Percentiles rank a stretch among this genome's conserved stretches.
These are phyloP conservation scores for Cudoniella acicularis DNA, from an alignment of 495 filamentous ascomycete species.

Conservation along the genomic window DNA sequence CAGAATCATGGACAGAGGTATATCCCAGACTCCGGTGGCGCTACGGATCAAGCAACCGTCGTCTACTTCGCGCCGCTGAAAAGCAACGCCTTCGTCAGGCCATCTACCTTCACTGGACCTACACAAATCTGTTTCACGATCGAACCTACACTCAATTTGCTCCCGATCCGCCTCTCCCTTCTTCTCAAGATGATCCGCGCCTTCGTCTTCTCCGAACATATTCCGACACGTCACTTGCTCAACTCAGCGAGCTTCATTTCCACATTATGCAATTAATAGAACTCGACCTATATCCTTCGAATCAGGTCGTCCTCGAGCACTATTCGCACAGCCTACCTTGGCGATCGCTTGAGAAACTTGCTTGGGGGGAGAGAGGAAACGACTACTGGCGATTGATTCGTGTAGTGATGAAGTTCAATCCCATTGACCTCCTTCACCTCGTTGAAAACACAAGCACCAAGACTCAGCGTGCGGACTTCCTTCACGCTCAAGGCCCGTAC, in stretches of 20 bases:
- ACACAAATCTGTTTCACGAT: slow-evolving; percentile 34
- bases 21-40: slow-evolving; percentile 71
- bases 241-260: slow-evolving; percentile 16
- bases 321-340: slow-evolving; percentile 14
- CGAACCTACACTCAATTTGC: slow-evolving; percentile 20
- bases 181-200: slow-evolving; percentile 16
- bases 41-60: slow-evolving; percentile 54
- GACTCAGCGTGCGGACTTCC: slow-evolving; percentile 14
- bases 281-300: slow-evolving; percentile 19
- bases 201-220: slow-evolving; percentile 22
- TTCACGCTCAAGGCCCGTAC: slow-evolving; percentile 13
- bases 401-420: slow-evolving; percentile 19
- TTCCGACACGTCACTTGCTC: slow-evolving; percentile 12
- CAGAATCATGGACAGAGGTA: slow-evolving; percentile 60
- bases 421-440: slow-evolving; percentile 16
- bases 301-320: slow-evolving; percentile 17
- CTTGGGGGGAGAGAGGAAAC: slow-evolving; percentile 17
- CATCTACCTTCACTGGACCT: slow-evolving; percentile 64
- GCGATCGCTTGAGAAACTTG: slow-evolving; percentile 8
- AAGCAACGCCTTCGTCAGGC: slow-evolving; percentile 58
- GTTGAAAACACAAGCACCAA: slow-evolving; percentile 21
- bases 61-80: slow-evolving; percentile 55
- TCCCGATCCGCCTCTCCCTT: slow-evolving; percentile 18
- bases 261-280: slow-evolving; percentile 19
- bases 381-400: slow-evolving; percentile 17